These are phyloP conservation scores for Melaleuca quinquenervia DNA, from an alignment of 345 rosid species.

Conservation along the genomic window DNA sequence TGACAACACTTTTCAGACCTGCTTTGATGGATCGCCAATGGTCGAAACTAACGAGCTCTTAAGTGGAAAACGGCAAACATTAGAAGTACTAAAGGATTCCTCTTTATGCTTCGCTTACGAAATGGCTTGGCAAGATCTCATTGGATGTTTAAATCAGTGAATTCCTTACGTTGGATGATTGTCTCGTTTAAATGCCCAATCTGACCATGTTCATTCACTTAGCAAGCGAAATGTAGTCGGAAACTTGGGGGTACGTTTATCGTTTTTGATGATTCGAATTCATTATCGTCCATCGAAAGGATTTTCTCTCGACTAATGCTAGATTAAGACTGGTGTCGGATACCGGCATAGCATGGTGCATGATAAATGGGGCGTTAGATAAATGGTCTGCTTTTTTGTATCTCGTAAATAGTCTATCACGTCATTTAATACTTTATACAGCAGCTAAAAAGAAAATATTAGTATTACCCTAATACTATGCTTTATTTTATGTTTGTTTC, in stretches of 20 bases:
- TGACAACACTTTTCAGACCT: neutral
- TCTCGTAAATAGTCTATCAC: neutral
- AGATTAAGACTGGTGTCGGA: neutral
- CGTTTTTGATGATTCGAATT: neutral
- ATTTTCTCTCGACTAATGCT: neutral
- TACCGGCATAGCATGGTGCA: neutral
- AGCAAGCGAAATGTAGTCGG: neutral
- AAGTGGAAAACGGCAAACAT: neutral
- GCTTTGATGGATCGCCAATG: neutral
- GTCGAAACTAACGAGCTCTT: neutral
- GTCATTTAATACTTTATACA: neutral
- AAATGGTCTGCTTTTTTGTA: accelerated
- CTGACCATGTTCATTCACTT: neutral
- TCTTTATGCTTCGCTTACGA: neutral
- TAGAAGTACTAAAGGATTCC: neutral
- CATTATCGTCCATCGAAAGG: neutral
- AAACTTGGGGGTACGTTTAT: neutral
- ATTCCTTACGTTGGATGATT: neutral
- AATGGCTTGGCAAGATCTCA: neutral
- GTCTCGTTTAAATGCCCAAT: neutral
- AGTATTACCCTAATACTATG: neutral
- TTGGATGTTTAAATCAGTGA: neutral
- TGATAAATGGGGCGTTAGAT: neutral
- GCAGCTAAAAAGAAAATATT: neutral
- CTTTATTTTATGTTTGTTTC: neutral